Evolutionary conservation across 2,329 filamentous ascomycete genomes (phyloP).

Genomic region (Aspergillus sp.): DNA sequence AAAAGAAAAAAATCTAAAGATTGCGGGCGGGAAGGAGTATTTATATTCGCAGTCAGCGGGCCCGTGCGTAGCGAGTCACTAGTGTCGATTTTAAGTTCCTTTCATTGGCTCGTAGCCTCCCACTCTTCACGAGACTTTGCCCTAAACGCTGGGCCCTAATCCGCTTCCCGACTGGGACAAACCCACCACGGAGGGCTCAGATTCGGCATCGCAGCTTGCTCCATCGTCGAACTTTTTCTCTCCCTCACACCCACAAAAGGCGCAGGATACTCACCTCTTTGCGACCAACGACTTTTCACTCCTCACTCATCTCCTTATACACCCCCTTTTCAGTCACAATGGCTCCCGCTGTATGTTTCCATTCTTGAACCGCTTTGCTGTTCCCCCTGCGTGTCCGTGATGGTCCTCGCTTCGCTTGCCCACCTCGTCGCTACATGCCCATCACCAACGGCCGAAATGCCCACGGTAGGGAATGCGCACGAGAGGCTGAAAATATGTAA

Average conservation of each 20-base stretch:
- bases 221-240: conserved; percentile 24
- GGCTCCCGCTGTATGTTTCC: conserved; percentile 83
- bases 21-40: conserved; percentile 16
- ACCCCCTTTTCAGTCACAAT: conserved; percentile 60
- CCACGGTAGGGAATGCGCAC: neutral
- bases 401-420: conserved; percentile 21
- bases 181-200: conserved; percentile 25
- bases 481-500: neutral
- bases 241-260: conserved; percentile 36
- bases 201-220: conserved; percentile 19
- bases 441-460: neutral
- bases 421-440: neutral
- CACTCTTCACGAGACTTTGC: neutral
- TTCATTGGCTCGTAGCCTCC: neutral
- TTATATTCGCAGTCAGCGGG: conserved; percentile 29
- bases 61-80: conserved; percentile 23
- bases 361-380: conserved; percentile 80
- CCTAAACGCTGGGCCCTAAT: conserved; percentile 9
- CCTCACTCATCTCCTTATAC: conserved; percentile 29
- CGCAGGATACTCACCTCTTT: conserved; percentile 94
- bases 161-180: conserved; percentile 15
- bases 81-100: conserved; percentile 14
- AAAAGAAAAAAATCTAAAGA: conserved; percentile 43
- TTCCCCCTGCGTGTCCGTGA: conserved; percentile 57
- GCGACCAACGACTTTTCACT: conserved; percentile 52